A percentile compares a stretch with the other conserved stretches of the same genome.
These are phyloP conservation scores for Pezicula carpinea DNA, from an alignment of 2,329 filamentous ascomycete species.

Conservation along the genomic window DNA sequence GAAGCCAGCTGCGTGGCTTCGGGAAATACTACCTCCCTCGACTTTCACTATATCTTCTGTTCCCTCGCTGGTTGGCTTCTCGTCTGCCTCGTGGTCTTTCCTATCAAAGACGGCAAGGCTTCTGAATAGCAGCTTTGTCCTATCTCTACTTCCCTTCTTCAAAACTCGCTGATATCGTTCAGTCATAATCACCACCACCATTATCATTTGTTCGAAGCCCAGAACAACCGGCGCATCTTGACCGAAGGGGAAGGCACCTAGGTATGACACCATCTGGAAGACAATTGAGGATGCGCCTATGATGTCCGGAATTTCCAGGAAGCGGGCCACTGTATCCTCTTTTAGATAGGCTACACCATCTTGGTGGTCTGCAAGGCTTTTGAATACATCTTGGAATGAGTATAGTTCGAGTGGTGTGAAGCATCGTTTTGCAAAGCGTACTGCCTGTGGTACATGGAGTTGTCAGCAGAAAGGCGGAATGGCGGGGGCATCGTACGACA, in stretches of 20 bases:
- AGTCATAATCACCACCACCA: slow-evolving; percentile 69
- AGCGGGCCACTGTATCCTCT: slow-evolving; percentile 65
- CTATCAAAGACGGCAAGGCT: slow-evolving; percentile 70
- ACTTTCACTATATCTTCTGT: slow-evolving; percentile 26
- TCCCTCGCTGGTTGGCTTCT: neutral
- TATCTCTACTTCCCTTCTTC: slow-evolving; percentile 50
- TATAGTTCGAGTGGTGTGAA: slow-evolving; percentile 69
- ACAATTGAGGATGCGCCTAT: slow-evolving; percentile 62
- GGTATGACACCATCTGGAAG: slow-evolving; percentile 67
- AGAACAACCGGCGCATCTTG: slow-evolving; percentile 66
- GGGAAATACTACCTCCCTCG: slow-evolving; percentile 30
- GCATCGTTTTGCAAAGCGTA: slow-evolving; percentile 63
- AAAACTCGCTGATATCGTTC: slow-evolving; percentile 63
- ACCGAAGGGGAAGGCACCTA: slow-evolving; percentile 71
- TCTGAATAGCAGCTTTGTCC: slow-evolving; percentile 63
- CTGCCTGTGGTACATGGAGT: slow-evolving; percentile 39
- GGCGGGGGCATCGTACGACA: slow-evolving; percentile 2
- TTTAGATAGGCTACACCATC: slow-evolving; percentile 61
- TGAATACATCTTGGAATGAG: slow-evolving; percentile 70
- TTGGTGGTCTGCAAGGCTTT: slow-evolving; percentile 60
- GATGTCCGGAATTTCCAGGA: slow-evolving; percentile 69
- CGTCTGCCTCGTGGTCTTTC: slow-evolving; percentile 30
- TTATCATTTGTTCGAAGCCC: slow-evolving; percentile 65
- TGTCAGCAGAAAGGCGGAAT: slow-evolving; percentile 6
- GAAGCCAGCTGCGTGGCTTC: slow-evolving; percentile 28